These are phyloP conservation scores for Canna indica DNA, from an alignment of 176 grass and related monocot genomes.

Conservation along the genomic window DNA sequence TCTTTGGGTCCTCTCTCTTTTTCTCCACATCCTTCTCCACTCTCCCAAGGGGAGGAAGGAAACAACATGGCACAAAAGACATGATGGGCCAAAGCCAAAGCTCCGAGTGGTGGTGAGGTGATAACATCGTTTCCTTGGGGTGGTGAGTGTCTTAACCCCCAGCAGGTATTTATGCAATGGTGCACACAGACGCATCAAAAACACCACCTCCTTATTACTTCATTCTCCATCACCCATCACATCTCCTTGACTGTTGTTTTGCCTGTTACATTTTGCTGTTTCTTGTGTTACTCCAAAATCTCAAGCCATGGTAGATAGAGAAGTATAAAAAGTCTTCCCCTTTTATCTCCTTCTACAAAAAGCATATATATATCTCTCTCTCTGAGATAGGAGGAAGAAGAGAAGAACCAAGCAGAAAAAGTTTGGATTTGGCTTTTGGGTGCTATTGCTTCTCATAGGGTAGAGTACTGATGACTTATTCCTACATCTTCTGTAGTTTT, in stretches of 20 bases:
- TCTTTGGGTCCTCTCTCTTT: background rate
- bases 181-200: no score
- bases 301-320: no score
- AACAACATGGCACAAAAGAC: background rate
- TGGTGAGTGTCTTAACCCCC: background rate
- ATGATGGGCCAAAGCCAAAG: background rate
- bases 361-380: no score
- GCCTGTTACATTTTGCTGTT: background rate
- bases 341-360: no score
- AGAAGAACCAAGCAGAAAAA: no score
- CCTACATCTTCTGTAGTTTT: background rate
- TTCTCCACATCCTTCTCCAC: background rate
- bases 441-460: no score
- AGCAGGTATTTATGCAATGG: no score
- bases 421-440: no score
- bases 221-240: background rate
- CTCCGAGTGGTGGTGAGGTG: conserved; percentile 11
- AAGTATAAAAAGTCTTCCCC: no score
- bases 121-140: conserved; percentile 17
- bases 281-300: no score
- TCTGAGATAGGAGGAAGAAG: no score
- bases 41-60: background rate
- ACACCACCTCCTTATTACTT: no score
- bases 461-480: background rate
- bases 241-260: background rate